A percentile compares a stretch with the other conserved stretches of the same genome.
Conservation (phyloP, 2,329 filamentous ascomycete species). For the Talaromyces sp. region DNA sequence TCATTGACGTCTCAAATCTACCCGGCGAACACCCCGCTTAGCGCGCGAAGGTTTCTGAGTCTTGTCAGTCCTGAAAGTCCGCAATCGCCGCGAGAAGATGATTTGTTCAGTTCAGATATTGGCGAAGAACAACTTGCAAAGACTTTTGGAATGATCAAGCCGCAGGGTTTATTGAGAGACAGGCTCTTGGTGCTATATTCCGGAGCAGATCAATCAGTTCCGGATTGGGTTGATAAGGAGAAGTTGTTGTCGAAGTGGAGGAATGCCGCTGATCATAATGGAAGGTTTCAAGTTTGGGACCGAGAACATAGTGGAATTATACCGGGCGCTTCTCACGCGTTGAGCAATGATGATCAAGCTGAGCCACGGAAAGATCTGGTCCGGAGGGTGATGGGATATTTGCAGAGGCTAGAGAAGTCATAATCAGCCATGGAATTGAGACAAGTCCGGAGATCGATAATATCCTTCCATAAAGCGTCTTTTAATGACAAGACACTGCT, state of each 20-base stretch:
- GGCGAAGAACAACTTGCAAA: constrained; percentile 48
- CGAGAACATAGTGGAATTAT: constrained; percentile 21
- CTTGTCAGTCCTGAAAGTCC: constrained; percentile 44
- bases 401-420: constrained; percentile 27
- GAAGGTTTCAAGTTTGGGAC: constrained; percentile 29
- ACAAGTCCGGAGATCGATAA: background rate
- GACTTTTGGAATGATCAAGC: constrained; percentile 60
- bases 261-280: constrained; percentile 50
- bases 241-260: constrained; percentile 56
- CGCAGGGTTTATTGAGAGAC: constrained; percentile 40
- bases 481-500: background rate
- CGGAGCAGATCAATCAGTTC: constrained; percentile 64
- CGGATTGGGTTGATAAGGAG: constrained; percentile 55
- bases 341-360: constrained; percentile 36
- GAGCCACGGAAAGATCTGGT: constrained; percentile 48
- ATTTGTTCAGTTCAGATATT: constrained; percentile 72
- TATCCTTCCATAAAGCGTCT: background rate
- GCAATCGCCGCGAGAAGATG: constrained; percentile 63
- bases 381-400: constrained; percentile 49
- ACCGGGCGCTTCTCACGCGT: constrained; percentile 32
- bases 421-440: background rate
- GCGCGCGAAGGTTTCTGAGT: constrained; percentile 52
- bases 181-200: constrained; percentile 62
- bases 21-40: constrained; percentile 40
- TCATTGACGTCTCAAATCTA: constrained; percentile 25